phyloP scores from a whole-genome alignment of 2,329 filamentous ascomycete species.

The Acrocalymma vagum region DNA sequence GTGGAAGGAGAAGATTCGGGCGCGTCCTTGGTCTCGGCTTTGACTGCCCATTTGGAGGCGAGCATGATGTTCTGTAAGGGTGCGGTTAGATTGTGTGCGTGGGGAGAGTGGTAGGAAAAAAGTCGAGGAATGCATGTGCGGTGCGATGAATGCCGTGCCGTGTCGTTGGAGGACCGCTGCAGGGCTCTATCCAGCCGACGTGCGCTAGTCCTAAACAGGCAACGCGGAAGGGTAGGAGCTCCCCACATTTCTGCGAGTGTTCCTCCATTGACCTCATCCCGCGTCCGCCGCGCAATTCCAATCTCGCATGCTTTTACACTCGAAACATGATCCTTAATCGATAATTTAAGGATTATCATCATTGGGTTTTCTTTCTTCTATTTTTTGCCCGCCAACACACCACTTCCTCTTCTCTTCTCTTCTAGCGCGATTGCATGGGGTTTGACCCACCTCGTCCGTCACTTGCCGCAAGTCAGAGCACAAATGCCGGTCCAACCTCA shows the following conservation, averaged over 20 bases:
- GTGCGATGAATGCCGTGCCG: conserved; percentile 1
- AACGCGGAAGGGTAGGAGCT: conserved; percentile 11
- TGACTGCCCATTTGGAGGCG: conserved; percentile 42
- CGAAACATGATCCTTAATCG: too few species aligned
- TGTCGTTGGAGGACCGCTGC: conserved; percentile 2
- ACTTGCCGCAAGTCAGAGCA: too few species aligned
- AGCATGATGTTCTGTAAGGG: conserved; percentile 29
- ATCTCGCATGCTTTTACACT: too few species aligned
- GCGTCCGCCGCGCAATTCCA: too few species aligned
- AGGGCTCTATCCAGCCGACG: background rate
- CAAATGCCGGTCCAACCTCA: too few species aligned
- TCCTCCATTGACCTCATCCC: background rate
- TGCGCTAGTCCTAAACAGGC: conserved; percentile 9
- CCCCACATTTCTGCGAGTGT: conserved; percentile 3
- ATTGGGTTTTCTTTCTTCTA: too few species aligned
- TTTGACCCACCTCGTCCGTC: too few species aligned
- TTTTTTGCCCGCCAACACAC: too few species aligned
- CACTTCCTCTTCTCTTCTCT: too few species aligned
- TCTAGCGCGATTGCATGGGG: too few species aligned
- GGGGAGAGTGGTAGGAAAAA: conserved; percentile 2
- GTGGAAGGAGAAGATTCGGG: conserved; percentile 11
- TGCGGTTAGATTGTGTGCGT: too few species aligned
- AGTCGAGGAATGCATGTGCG: background rate
- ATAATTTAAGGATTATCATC: too few species aligned
- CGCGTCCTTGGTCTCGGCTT: conserved; percentile 19